Conservation (phyloP, 257 asterid genomes). For the Fraxinus excelsior region DNA sequence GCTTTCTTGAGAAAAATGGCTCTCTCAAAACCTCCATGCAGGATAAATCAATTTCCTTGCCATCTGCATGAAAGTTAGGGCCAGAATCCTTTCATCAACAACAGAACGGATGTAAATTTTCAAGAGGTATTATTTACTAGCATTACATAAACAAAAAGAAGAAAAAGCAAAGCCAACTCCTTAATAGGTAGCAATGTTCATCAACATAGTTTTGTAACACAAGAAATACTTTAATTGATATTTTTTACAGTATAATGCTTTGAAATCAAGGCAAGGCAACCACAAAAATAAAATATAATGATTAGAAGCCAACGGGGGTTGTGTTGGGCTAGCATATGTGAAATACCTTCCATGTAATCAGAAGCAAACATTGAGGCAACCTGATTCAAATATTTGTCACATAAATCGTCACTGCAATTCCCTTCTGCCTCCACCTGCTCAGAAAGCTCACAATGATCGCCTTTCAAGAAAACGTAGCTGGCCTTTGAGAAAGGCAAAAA, state of each 20-base stretch:
- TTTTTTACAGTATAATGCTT: constrained; percentile 15
- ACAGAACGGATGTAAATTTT: constrained; percentile 13
- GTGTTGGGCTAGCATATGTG: constrained; percentile 11
- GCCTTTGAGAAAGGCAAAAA: constrained; percentile 59
- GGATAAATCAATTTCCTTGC: constrained; percentile 59
- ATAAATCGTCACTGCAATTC: constrained; percentile 49
- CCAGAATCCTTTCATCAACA: constrained; percentile 18
- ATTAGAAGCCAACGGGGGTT: constrained; percentile 11
- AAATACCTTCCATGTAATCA: constrained; percentile 63
- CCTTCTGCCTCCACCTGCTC: constrained; percentile 53
- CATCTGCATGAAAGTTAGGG: constrained; percentile 54
- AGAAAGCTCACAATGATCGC: constrained; percentile 51
- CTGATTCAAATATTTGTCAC: constrained; percentile 59
- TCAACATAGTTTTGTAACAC: constrained; percentile 14
- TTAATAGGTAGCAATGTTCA: constrained; percentile 13
- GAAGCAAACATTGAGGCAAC: constrained; percentile 61
- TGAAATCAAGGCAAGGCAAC: constrained; percentile 13
- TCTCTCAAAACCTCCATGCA: constrained; percentile 61
- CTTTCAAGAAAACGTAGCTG: constrained; percentile 63
- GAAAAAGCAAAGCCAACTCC: constrained; percentile 17
- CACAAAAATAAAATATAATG: constrained; percentile 11
- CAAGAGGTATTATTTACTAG: constrained; percentile 11
- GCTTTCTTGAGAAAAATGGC: constrained; percentile 85
- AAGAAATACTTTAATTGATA: constrained; percentile 7
- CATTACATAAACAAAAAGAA: constrained; percentile 14